These are phyloP conservation scores for Sinapis alba DNA, from an alignment of 441 rosid genomes.

Conservation along the genomic window DNA sequence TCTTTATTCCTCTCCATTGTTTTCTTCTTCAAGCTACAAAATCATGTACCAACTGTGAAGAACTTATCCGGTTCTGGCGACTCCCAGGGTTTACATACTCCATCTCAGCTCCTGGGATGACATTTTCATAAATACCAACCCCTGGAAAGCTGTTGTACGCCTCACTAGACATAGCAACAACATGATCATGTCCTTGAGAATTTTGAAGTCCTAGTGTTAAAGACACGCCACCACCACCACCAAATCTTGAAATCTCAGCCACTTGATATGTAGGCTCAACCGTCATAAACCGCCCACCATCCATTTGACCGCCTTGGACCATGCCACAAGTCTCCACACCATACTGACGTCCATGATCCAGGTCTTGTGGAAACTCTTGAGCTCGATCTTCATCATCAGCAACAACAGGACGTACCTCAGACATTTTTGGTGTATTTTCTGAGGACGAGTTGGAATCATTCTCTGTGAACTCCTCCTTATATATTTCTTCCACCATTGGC, in stretches of 20 bases:
- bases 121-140: constrained; percentile 48
- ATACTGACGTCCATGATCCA: constrained; percentile 43
- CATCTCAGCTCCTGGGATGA: constrained; percentile 47
- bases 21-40: constrained; percentile 52
- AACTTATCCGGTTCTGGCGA: constrained; percentile 68
- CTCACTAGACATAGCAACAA: constrained; percentile 52
- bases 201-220: constrained; percentile 90
- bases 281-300: constrained; percentile 42
- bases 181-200: constrained; percentile 57
- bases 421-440: constrained; percentile 52
- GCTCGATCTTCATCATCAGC: constrained; percentile 21
- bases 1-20: constrained; percentile 42
- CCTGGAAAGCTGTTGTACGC: constrained; percentile 30
- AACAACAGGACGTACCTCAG: constrained; percentile 32
- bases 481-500: constrained; percentile 95
- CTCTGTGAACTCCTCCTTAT: constrained; percentile 78
- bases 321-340: constrained; percentile 44
- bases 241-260: constrained; percentile 65
- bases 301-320: constrained; percentile 52
- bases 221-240: constrained; percentile 68
- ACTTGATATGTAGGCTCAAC: constrained; percentile 35
- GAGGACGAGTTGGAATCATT: constrained; percentile 61
- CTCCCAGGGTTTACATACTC: constrained; percentile 60
- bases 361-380: constrained; percentile 46
- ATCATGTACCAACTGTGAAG: constrained; percentile 76